A percentile compares a stretch with the other conserved stretches of the same genome.
phyloP scores from a whole-genome alignment of 305 asterid species.

The Rubia occidens region DNA sequence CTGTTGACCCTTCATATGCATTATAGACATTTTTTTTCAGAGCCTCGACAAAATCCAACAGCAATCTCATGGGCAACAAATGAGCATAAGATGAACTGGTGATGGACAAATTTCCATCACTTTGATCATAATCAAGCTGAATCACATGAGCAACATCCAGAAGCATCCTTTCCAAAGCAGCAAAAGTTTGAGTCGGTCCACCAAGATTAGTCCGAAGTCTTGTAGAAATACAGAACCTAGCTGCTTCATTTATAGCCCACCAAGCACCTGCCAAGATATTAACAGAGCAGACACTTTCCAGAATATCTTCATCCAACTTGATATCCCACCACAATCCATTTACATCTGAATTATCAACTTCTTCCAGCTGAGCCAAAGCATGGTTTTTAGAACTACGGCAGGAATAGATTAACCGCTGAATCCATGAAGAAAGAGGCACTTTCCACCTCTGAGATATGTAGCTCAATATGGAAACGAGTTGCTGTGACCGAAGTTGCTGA shows the following conservation, averaged over 20 bases:
- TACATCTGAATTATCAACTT: conserved; percentile 41
- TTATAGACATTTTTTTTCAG: conserved; percentile 92
- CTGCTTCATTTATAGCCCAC: conserved; percentile 99
- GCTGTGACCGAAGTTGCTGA: conserved; percentile 85
- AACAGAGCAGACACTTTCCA: conserved; percentile 62
- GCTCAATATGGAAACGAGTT: conserved; percentile 84
- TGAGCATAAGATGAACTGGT: conserved; percentile 75
- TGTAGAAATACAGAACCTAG: conserved; percentile 88
- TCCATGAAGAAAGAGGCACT: conserved; percentile 91
- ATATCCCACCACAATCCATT: conserved; percentile 63
- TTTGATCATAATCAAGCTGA: conserved; percentile 74
- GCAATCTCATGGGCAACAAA: conserved; percentile 87
- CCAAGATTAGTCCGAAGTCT: conserved; percentile 98
- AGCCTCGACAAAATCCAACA: conserved; percentile 96
- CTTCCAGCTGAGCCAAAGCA: conserved; percentile 48
- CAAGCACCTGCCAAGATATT: conserved; percentile 88
- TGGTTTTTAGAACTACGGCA: conserved; percentile 55
- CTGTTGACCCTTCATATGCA: conserved; percentile 94
- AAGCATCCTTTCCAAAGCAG: conserved; percentile 99
- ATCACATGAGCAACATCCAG: conserved; percentile 82
- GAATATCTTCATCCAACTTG: conserved; percentile 62
- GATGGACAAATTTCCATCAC: conserved; percentile 68
- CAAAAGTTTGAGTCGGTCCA: conserved; percentile 99
- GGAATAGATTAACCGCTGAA: conserved; percentile 67
- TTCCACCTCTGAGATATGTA: conserved; percentile 97